phyloP scores from a whole-genome alignment of 306 rosid species.

The Acacia melanoxylon region DNA sequence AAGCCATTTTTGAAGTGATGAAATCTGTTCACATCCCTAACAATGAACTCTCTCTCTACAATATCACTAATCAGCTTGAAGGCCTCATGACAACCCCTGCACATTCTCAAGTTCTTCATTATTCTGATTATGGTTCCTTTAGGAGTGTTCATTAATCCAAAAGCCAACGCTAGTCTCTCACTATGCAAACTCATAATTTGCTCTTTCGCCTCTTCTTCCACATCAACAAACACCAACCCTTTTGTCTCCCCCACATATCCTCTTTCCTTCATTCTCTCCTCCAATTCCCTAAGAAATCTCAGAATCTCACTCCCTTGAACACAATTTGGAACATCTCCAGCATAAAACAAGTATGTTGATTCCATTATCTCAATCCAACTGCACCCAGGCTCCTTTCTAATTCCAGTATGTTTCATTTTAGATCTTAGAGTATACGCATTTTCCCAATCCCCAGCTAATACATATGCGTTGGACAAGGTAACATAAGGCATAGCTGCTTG shows the following conservation, averaged over 20 bases:
- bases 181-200: conserved; percentile 70
- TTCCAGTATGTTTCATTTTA: conserved; percentile 62
- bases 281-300: conserved; percentile 55
- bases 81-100: conserved; percentile 70
- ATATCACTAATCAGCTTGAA: conserved; percentile 81
- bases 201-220: conserved; percentile 76
- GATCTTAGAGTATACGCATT: conserved; percentile 53
- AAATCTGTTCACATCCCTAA: conserved; percentile 82
- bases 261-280: conserved; percentile 64
- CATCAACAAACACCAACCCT: conserved; percentile 74
- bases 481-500: conserved; percentile 76
- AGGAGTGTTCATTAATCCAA: conserved; percentile 65
- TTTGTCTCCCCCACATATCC: conserved; percentile 65
- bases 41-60: conserved; percentile 68
- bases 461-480: conserved; percentile 70
- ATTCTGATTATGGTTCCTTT: conserved; percentile 68
- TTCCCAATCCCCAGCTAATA: conserved; percentile 77
- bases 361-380: conserved; percentile 85
- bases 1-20: conserved; percentile 74
- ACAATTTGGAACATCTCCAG: conserved; percentile 58
- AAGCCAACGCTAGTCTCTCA: conserved; percentile 86
- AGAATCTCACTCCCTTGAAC: conserved; percentile 45
- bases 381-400: conserved; percentile 78
- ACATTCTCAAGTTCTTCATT: conserved; percentile 90
- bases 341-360: conserved; percentile 62